Evolutionary conservation across 2,329 filamentous ascomycete genomes (phyloP), one percentile per base, ranked within the genome.

Genomic region (Claviceps fusiformis): DNA sequence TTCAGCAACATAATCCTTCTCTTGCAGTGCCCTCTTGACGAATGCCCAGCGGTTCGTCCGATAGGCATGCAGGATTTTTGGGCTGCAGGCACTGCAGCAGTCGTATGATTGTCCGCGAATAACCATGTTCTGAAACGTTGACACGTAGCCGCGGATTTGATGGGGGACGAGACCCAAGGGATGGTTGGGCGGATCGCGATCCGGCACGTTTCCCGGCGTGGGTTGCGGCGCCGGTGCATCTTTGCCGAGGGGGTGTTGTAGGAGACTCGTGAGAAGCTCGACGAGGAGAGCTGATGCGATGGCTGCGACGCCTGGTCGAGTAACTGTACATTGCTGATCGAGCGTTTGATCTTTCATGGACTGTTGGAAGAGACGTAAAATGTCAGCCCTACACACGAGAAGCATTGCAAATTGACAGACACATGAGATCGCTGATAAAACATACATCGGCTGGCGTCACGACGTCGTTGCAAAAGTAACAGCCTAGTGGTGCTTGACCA

Each of bases 381-480:
- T 44, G 35, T 54, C 24, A 31, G 39, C 44, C 44, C 15, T 48
- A 17, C 8, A 33, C 13, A 17, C 46, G 27, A 29, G 13, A 10
- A 35, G 39, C 15, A 15, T n/a, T 35, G 33, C 10, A 15, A 9
- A 9, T 53, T 44, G 27, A 41, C 31, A 45, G 43, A 47, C 13
- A 31, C 29, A 35, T 35, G n/a, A n/a, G 29, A 15, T n/a, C 5
- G 5, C 48, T 19, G 11, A 17, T 41, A 46, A 17, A 46, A 78
- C 86, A 82, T 74, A 95, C 91, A 73, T 97, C 89, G 59, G 86
- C 86, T 27, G 93, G 93, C 7, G 92, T 89, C 52, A 97, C 92
- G 31, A 98, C 92, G 67, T 98, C 93, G 64, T 95, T 97, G 72
- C 93, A 98, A 70, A 97, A 98, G 68, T 98, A 98, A 71, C 93